Conservation (phyloP, 2,329 filamentous ascomycete genomes). For the Fusarium sterilihyphosum region DNA sequence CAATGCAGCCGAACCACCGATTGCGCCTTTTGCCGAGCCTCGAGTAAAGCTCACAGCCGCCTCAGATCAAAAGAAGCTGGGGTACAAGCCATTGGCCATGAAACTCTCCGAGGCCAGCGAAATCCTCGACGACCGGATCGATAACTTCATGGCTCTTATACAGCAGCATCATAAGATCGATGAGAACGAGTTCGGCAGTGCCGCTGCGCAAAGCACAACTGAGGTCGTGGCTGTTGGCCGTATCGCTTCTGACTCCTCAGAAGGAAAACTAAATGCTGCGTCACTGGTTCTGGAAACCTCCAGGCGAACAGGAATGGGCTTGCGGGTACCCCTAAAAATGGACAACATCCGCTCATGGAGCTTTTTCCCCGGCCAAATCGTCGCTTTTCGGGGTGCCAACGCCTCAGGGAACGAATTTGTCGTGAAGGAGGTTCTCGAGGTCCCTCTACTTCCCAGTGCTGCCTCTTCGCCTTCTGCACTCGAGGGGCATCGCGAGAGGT, state of each 20-base stretch:
- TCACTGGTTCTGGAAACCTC: constrained; percentile 91
- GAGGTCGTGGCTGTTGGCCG: constrained; percentile 91
- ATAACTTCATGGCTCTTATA: constrained; percentile 82
- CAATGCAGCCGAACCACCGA: constrained; percentile 71
- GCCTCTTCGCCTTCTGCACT: constrained; percentile 75
- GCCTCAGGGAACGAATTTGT: constrained; percentile 85
- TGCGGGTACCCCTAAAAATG: constrained; percentile 83
- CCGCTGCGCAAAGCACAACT: constrained; percentile 82
- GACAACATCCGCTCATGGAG: constrained; percentile 74
- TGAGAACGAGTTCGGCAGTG: constrained; percentile 85
- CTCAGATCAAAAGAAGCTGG: constrained; percentile 89
- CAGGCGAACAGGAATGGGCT: constrained; percentile 81
- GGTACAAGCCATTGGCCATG: constrained; percentile 94
- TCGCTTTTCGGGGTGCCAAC: constrained; percentile 87
- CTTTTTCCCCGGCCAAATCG: constrained; percentile 95
- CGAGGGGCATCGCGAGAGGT: constrained; percentile 73
- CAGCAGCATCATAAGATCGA: constrained; percentile 80
- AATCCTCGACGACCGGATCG: constrained; percentile 93
- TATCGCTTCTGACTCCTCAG: constrained; percentile 87
- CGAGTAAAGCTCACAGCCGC: constrained; percentile 87
- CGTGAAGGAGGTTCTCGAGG: constrained; percentile 77
- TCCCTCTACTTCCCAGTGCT: constrained; percentile 79
- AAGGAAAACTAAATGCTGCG: constrained; percentile 85
- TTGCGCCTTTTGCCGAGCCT: constrained; percentile 76
- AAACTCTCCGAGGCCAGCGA: constrained; percentile 92